Evolutionary conservation across 495 filamentous ascomycete genomes (phyloP), one percentile per base, ranked within the genome.

Genomic region (Letharia lupina): DNA sequence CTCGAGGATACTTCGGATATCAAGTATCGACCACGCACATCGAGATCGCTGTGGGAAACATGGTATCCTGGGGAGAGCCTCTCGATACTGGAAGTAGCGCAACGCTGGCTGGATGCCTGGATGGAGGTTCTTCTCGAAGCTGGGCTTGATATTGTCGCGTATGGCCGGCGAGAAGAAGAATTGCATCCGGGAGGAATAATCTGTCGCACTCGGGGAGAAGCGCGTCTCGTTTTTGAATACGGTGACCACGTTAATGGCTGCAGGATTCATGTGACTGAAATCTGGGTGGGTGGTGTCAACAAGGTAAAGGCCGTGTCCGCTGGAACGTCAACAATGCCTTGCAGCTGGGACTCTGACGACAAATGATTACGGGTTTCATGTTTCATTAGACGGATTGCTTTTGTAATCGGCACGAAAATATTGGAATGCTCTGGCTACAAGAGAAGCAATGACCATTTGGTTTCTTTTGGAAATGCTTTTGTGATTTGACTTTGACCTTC

Each of bases 51-150:
- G 28, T 54, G 50, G 50, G 1, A 15, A 1, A 54, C 50, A 6
- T 54, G 50, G 50, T 31, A 54, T 13, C 23, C 50, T 54, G 28
- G 23, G 12, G 15, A 33, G 1, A 10, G 33, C 0, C 23, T 54
- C 4, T 54, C 50, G 50, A 7, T 66, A 62, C 3, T 47, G 54
- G 37, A 70, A 54, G 1, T 54, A 31, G 12, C 16, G 9, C 50
- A 54, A 11, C 50, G 50, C 8, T 15, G 13, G 3, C 28, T 54
- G 28, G 50, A 54, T 54, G 50, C 50, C 50, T 54, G 50, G 50
- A 54, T 54, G 50, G 50, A 54, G 50, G 12, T 54, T 13, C 23
- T 54, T 15, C 28, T 54, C 50, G 50, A 54, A 54, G 23, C 50
- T 31, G 50, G 50, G 28, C 23, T 33, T 54, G 50, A 54, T 6